phyloP scores from a whole-genome alignment of 257 asterid species.

The Lavandula angustifolia region DNA sequence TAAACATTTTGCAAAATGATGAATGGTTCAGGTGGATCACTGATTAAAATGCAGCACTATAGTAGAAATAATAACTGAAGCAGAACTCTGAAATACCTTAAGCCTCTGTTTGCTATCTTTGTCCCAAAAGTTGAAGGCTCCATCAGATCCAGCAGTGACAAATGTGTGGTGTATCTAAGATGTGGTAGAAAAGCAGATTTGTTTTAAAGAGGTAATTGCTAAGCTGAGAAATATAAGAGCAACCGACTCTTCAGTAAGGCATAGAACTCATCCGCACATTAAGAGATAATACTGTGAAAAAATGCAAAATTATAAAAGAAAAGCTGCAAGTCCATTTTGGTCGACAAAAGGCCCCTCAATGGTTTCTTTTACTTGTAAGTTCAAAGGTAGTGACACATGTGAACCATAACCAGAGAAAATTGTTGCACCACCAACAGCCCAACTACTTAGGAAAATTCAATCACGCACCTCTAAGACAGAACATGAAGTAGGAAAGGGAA shows the following conservation, averaged over 20 bases:
- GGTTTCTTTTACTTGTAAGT: conserved; percentile 5
- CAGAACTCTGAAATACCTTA: conserved; percentile 51
- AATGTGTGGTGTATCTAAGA: conserved; percentile 82
- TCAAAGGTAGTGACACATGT: background rate
- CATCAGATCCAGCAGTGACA: conserved; percentile 97
- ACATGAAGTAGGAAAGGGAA: conserved; percentile 7
- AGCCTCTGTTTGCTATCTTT: conserved; percentile 97
- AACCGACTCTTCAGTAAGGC: background rate
- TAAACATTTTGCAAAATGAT: conserved; percentile 33
- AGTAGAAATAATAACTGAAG: conserved; percentile 22
- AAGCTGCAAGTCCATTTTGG: conserved; percentile 17
- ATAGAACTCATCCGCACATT: background rate
- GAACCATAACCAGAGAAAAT: conserved; percentile 6
- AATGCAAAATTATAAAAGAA: no score
- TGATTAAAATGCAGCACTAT: background rate
- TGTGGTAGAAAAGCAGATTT: conserved; percentile 22
- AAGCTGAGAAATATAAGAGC: background rate
- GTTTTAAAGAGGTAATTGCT: conserved; percentile 8
- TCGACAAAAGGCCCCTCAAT: conserved; percentile 6
- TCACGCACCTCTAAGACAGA: background rate
- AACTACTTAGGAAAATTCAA: background rate
- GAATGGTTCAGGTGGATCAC: background rate
- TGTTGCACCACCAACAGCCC: background rate
- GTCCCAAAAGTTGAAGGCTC: conserved; percentile 96
- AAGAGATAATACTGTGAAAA: background rate